Percentiles rank a stretch among this genome's conserved stretches.
Evolutionary conservation across 257 asterid species (phyloP).

Genomic region (Jasminum sambac): DNA sequence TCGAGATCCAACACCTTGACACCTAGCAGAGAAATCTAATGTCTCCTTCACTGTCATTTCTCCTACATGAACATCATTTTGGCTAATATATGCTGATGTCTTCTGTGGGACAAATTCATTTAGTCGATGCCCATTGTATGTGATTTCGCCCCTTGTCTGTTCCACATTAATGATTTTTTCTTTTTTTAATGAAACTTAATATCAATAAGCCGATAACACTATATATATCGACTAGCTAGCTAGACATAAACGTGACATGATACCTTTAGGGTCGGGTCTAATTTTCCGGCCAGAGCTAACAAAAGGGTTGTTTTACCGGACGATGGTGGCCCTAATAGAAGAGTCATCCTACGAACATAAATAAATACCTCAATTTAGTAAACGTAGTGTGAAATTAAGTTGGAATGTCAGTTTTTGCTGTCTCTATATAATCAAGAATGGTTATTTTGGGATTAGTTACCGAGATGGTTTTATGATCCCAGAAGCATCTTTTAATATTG

Average conservation of each 20-base stretch:
- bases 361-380: background rate
- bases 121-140: conserved; percentile 59
- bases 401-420: background rate
- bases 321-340: conserved; percentile 68
- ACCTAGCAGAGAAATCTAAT: conserved; percentile 64
- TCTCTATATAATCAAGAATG: background rate
- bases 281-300: conserved; percentile 59
- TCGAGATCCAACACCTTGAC: conserved; percentile 66
- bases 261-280: conserved; percentile 53
- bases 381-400: background rate
- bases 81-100: conserved; percentile 68
- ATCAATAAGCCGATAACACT: conserved; percentile 22
- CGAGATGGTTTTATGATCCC: conserved; percentile 73
- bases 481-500: conserved; percentile 52
- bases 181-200: conserved; percentile 32
- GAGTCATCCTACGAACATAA: conserved; percentile 54
- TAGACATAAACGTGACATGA: background rate
- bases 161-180: conserved; percentile 3
- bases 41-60: conserved; percentile 79
- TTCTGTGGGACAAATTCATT: conserved; percentile 59
- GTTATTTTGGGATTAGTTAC: conserved; percentile 21
- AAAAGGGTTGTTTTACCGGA: conserved; percentile 69
- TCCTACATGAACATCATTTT: conserved; percentile 63
- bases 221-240: background rate
- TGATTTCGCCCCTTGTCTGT: conserved; percentile 57